Evolutionary conservation across 2,329 filamentous ascomycete genomes (phyloP), one percentile per base, ranked within the genome.

Genomic region (Elsinoe australis): DNA sequence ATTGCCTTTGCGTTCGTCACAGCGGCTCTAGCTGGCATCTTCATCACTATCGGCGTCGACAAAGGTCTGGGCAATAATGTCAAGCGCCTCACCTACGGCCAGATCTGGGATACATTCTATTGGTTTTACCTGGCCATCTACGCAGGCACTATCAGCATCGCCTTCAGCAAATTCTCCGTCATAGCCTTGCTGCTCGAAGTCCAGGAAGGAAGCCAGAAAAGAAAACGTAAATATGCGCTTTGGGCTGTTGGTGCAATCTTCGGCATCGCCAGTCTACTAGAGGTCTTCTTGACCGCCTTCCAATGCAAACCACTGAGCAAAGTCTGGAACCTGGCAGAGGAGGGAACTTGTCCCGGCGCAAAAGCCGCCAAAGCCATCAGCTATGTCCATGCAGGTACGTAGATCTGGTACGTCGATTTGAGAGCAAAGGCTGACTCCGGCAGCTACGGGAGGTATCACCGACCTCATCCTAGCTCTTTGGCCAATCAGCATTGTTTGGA

Each of bases 281-380:
- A 36, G 33, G 18, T 36, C 10, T 36, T 36, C 33, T 21, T 36
- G 14, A 36, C 33, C n/a, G 33, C 33, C 5, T 36, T 36, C 33
- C 33, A 36, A 15, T 36, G 33, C 18, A 8, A 15, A 4, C 33
- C 33, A 10, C 14, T 17, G 9, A 3, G 10, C 33, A 36, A 36
- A 21, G 4, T 36, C 12, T 36, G 33, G 33, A 36, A 17, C 4
- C 14, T 36, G 14, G 10, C 18, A 15, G 33, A 12, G 14, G 14
- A 17, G 3, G 33, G 14, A 14, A 17, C 17, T 15, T 36, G 33
- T 8, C 14, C 14, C 3, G 4, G n/a, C 9, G 33, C 14, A 21
- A 36, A 4, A 9, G 33, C 14, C 18, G 33, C 4, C 33, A 36
- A 21, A 36, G 33, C 18, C 33, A 36, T 36, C 33, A 36, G 33